These are phyloP conservation scores for Trichomonascaceae sp. DNA, from an alignment of 1,139 yeast genomes.

Conservation along the genomic window DNA sequence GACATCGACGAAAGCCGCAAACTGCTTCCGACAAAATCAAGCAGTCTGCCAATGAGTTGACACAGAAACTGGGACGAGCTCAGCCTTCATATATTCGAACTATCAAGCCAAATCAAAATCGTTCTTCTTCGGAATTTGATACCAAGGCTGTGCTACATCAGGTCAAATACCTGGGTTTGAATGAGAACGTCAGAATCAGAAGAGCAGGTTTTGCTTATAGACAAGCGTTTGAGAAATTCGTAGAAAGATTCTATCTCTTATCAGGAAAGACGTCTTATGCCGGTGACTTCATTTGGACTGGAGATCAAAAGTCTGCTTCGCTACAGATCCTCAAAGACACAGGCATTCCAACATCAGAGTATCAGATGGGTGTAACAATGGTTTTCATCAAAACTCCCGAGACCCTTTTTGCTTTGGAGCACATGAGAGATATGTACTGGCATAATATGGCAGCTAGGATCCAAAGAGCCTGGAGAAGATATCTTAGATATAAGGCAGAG, in stretches of 20 bases:
- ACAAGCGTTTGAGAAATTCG: slow-evolving; percentile 94
- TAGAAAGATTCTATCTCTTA: slow-evolving; percentile 86
- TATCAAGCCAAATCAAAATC: slow-evolving; percentile 92
- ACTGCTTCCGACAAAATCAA: slow-evolving; percentile 98
- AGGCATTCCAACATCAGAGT: slow-evolving; percentile 73
- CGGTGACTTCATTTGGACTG: slow-evolving; percentile 94
- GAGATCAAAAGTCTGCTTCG: slow-evolving; percentile 79
- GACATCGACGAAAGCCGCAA: slow-evolving; percentile 57
- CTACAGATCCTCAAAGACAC: slow-evolving; percentile 72
- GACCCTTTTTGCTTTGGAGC: slow-evolving; percentile 90
- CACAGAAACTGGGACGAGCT: slow-evolving; percentile 80
- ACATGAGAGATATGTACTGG: slow-evolving; percentile 97
- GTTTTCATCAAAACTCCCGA: slow-evolving; percentile 97
- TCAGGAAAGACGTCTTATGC: slow-evolving; percentile 93
- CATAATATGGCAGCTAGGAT: slow-evolving; percentile 97
- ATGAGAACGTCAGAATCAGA: slow-evolving; percentile 94
- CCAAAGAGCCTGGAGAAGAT: slow-evolving; percentile 94
- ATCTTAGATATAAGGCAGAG: slow-evolving; percentile 71
- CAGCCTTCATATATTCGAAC: slow-evolving; percentile 97
- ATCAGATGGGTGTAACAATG: slow-evolving; percentile 89
- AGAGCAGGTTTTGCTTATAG: slow-evolving; percentile 99
- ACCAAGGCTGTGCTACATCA: slow-evolving; percentile 89
- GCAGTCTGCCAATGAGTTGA: slow-evolving; percentile 82
- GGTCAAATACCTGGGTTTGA: slow-evolving; percentile 90
- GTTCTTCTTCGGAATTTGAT: slow-evolving; percentile 86